Evolutionary conservation across 2,329 filamentous ascomycete species (phyloP).

Genomic region (Arachnopeziza araneosa): DNA sequence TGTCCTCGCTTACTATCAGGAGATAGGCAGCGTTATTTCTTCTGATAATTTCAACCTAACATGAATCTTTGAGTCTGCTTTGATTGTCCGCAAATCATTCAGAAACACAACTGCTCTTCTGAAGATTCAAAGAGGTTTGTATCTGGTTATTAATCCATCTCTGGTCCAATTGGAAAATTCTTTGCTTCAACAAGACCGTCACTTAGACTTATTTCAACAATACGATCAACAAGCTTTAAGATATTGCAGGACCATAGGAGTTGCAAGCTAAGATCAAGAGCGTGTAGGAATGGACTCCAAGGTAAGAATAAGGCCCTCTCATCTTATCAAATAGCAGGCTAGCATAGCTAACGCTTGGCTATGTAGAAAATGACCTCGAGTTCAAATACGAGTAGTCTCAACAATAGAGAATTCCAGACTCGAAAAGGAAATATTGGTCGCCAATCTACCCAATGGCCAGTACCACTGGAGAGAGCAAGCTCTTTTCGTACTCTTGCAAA

Average conservation of each 20-base stretch:
- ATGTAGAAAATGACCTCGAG: not conserved
- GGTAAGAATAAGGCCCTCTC: not conserved
- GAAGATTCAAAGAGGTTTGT: not conserved
- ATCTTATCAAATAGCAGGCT: not conserved
- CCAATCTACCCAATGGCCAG: not conserved
- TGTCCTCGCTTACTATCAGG: too few species aligned
- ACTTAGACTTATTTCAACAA: not conserved
- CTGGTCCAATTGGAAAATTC: not conserved
- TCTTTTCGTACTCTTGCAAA: not conserved
- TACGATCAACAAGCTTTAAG: not conserved
- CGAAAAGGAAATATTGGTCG: not conserved
- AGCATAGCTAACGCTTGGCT: not conserved
- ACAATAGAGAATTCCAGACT: not conserved
- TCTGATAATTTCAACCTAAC: too few species aligned
- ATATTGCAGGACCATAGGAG: not conserved
- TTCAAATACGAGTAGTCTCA: not conserved
- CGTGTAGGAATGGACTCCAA: not conserved
- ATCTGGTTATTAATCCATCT: not conserved
- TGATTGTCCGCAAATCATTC: not conserved
- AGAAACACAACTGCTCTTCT: not conserved
- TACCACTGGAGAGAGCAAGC: not conserved
- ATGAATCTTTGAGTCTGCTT: too few species aligned
- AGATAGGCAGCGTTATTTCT: too few species aligned
- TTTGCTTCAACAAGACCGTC: not conserved
- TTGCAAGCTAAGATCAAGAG: not conserved